These are phyloP conservation scores for Lophiotrema nucula DNA, from an alignment of 495 filamentous ascomycete genomes.

Conservation along the genomic window DNA sequence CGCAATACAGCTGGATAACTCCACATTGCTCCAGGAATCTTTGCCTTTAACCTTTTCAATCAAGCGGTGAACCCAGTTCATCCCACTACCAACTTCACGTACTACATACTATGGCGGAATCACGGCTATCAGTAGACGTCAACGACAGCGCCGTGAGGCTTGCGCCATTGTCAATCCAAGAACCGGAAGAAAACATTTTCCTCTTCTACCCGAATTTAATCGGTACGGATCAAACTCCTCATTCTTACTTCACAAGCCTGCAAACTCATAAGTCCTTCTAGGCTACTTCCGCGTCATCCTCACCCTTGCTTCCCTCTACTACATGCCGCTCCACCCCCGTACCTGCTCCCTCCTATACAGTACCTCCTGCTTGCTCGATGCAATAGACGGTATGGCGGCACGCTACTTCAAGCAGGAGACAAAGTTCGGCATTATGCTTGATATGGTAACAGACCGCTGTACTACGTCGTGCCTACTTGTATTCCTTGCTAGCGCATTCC, in stretches of 20 bases:
- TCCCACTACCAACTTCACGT: not conserved
- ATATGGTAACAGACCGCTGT: conserved; percentile 97
- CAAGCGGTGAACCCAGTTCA: not conserved
- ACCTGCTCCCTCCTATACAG: conserved; percentile 88
- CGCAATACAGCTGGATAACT: no score
- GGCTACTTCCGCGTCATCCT: conserved; percentile 86
- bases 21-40: no score
- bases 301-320: conserved; percentile 87
- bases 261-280: conserved; percentile 36
- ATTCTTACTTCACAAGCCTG: not conserved
- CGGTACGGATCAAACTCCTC: conserved; percentile 53
- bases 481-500: conserved; percentile 86
- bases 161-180: conserved; percentile 10
- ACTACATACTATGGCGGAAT: not conserved
- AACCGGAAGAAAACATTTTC: conserved; percentile 78
- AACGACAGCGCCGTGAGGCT: conserved; percentile 2
- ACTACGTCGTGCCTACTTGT: conserved; percentile 90
- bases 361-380: conserved; percentile 87
- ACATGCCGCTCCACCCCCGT: conserved; percentile 93
- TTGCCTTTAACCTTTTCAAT: no score
- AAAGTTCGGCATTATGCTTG: conserved; percentile 87
- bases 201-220: conserved; percentile 92
- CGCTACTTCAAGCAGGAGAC: conserved; percentile 85
- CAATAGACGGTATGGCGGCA: conserved; percentile 85
- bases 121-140: conserved; percentile 9